Conservation (phyloP, 2,329 filamentous ascomycete species). For the Lasiodiplodia sp. region DNA sequence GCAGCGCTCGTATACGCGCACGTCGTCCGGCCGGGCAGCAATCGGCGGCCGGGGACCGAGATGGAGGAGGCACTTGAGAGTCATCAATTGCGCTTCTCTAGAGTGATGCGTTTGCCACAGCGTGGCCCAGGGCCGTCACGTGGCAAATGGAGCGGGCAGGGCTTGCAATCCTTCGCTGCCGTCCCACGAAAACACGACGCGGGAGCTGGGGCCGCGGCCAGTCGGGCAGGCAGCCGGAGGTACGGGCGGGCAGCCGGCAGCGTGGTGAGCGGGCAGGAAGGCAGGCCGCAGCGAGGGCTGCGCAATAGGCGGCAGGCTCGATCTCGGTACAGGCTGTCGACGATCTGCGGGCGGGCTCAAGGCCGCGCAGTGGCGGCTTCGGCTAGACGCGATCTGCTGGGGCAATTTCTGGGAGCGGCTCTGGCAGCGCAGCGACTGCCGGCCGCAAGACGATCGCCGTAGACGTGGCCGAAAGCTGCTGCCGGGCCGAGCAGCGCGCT, state of each 20-base stretch:
- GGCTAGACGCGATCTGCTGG: slow-evolving; percentile 12
- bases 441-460: background rate
- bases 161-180: slow-evolving; percentile 5
- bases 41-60: background rate
- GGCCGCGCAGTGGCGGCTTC: slow-evolving; percentile 8
- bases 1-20: slow-evolving; percentile 17
- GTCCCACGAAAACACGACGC: slow-evolving; percentile 11
- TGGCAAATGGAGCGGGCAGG: slow-evolving; percentile 1
- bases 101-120: background rate
- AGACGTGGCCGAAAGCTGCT: slow-evolving; percentile 14
- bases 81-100: background rate
- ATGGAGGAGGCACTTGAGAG: too few relatives aligned
- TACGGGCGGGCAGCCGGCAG: background rate
- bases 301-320: slow-evolving; percentile 5
- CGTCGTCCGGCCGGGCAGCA: slow-evolving; percentile 8
- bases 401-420: slow-evolving; percentile 16
- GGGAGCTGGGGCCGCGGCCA: background rate
- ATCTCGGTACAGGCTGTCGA: background rate
- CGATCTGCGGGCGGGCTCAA: slow-evolving; percentile 22
- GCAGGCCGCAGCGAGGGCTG: background rate
- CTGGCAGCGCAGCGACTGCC: slow-evolving; percentile 9
- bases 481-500: slow-evolving; percentile 16
- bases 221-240: background rate
- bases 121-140: background rate
- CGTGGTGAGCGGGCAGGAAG: background rate